Conservation (phyloP, 2,329 filamentous ascomycete species). For the Fusarium penzigii region DNA sequence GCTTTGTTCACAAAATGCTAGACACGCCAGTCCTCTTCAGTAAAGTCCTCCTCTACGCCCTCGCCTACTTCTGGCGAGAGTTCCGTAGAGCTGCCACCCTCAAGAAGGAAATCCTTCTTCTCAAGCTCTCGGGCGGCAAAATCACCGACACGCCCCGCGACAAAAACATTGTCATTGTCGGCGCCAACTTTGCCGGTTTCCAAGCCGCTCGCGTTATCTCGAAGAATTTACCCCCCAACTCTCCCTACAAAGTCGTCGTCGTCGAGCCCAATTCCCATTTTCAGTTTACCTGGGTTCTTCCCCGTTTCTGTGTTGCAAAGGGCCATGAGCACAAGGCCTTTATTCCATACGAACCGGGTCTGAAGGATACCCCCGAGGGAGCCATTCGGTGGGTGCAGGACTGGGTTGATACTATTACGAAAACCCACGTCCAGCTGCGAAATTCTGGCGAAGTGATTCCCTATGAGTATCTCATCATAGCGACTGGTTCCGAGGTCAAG, state of each 20-base stretch:
- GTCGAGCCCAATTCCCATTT: slow-evolving; percentile 63
- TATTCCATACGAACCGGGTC: slow-evolving; percentile 54
- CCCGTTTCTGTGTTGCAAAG: slow-evolving; percentile 57
- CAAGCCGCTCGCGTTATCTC: slow-evolving; percentile 50
- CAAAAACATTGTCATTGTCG: slow-evolving; percentile 55
- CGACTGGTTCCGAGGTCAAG: slow-evolving; percentile 53
- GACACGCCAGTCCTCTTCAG: slow-evolving; percentile 32
- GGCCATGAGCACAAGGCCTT: slow-evolving; percentile 59
- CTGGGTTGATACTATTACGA: slow-evolving; percentile 40
- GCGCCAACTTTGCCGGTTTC: slow-evolving; percentile 59
- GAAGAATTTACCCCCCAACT: slow-evolving; percentile 47
- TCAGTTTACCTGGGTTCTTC: slow-evolving; percentile 61
- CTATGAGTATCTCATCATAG: slow-evolving; percentile 58
- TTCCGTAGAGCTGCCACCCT: slow-evolving; percentile 16
- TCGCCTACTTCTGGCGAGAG: slow-evolving; percentile 26
- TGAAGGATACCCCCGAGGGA: slow-evolving; percentile 37
- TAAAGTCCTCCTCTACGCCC: slow-evolving; percentile 29
- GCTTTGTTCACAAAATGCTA: slow-evolving; percentile 20
- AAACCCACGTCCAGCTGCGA: slow-evolving; percentile 41
- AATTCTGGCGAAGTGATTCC: slow-evolving; percentile 44
- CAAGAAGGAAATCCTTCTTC: slow-evolving; percentile 13
- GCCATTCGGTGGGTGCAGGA: slow-evolving; percentile 44
- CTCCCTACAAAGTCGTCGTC: slow-evolving; percentile 52
- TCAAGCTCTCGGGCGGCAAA: slow-evolving; percentile 5
- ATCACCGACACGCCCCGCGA: slow-evolving; percentile 22